Evolutionary conservation across 2,329 filamentous ascomycete genomes (phyloP), one percentile per base, ranked within the genome.

Genomic region (Clonostachys rhizophaga): DNA sequence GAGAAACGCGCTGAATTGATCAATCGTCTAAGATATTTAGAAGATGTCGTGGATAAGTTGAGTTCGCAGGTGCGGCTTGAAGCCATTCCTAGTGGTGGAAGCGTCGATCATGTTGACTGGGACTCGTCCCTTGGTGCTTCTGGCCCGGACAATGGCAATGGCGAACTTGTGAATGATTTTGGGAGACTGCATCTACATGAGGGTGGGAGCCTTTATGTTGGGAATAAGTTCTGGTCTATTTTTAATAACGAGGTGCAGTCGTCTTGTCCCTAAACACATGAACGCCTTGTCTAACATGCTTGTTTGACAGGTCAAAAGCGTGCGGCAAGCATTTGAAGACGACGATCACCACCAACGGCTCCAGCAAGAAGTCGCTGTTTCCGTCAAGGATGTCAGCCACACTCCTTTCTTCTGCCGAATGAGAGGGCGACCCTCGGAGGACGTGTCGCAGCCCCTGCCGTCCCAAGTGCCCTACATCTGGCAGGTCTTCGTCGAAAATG

Each of bases 401-500:
- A 30, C 24, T 30, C 24, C 24, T 10, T 4, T 30, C 2, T 30
- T 30, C 10, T 30, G 24, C 24, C 10, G 24, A 30, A 30, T 30
- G 24, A 30, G 8, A 8, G 24, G 24, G 24, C 24, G 24, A 10
- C 3, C 24, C 3, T 4, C 24, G 2, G 53, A 53, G 13, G 47
- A 48, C 1, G 43, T 60, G n/a, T 54, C 53, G 8, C 84, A 87
- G 24, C 58, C 58, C 1, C 48, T 61, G 34, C 57, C 58, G 6
- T 56, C 58, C 8, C 59, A 63, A 10, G 53, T 62, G 48, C 46
- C 52, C 13, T 63, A 58, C 40, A 53, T 64, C 20, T 64, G 60
- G 61, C 52, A 58, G 10, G 47, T 50, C n/a, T 65, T 57, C 20
- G 49, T 60, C 5, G 52, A 62, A 17, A 62, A 53, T 39, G 56